These are phyloP conservation scores for Niebla homalea DNA, from an alignment of 495 filamentous ascomycete genomes.

Conservation along the genomic window DNA sequence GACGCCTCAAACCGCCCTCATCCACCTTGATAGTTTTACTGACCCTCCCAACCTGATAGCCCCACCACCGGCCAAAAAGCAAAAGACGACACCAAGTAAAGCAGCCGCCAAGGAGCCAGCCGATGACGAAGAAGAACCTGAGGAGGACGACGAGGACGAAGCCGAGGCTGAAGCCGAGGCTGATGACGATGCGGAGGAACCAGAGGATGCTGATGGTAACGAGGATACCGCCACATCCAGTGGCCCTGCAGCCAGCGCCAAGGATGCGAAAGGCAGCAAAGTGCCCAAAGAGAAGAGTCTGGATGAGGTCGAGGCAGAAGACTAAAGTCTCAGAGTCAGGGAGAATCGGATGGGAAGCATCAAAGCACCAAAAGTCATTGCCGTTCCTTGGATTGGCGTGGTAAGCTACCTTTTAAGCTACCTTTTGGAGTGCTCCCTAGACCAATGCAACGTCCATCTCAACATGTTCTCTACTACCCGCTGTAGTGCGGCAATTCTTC, in stretches of 20 bases:
- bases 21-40: background rate
- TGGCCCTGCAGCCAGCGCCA: slow-evolving; percentile 30
- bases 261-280: slow-evolving; percentile 28
- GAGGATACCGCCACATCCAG: slow-evolving; percentile 27
- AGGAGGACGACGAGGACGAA: slow-evolving; percentile 17
- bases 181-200: slow-evolving; percentile 25
- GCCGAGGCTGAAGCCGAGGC: slow-evolving; percentile 17
- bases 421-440: no score
- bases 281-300: slow-evolving; percentile 38
- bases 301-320: slow-evolving; percentile 27
- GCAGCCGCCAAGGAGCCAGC: background rate
- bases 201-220: slow-evolving; percentile 22
- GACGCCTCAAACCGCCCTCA: background rate
- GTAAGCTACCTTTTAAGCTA: no score
- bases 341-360: no score
- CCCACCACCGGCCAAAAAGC: slow-evolving; percentile 3
- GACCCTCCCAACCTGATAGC: slow-evolving; percentile 5
- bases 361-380: no score
- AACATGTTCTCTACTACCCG: no score
- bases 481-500: no score
- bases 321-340: slow-evolving; percentile 4
- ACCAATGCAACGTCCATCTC: no score
- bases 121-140: slow-evolving; percentile 19
- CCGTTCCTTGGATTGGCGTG: no score
- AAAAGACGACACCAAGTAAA: background rate